These are phyloP conservation scores for Zarea fungicola DNA, from an alignment of 2,329 filamentous ascomycete genomes.

Conservation along the genomic window DNA sequence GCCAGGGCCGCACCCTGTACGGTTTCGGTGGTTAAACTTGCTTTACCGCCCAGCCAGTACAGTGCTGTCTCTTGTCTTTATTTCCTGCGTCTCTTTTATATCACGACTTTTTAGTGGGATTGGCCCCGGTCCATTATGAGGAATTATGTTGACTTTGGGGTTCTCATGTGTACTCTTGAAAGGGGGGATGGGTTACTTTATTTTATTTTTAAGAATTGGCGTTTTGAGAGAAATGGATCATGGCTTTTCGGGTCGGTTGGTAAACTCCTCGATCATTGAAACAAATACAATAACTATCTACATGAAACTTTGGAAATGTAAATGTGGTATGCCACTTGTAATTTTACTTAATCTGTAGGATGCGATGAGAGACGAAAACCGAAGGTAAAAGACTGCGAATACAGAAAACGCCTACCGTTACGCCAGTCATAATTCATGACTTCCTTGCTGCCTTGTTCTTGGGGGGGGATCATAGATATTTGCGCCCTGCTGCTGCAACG, in stretches of 20 bases:
- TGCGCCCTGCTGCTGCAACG: conserved; percentile 83
- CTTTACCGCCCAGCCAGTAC: too few species aligned
- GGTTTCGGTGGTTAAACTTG: conserved; percentile 75
- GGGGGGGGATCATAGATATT: conserved; percentile 71
- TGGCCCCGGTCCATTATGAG: conserved; percentile 3
- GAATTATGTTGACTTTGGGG: not conserved
- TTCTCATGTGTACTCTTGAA: conserved; percentile 9
- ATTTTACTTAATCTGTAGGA: too few species aligned
- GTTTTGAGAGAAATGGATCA: conserved; percentile 10
- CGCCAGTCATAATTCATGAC: not conserved
- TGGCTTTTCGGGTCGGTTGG: too few species aligned
- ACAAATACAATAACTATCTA: too few species aligned
- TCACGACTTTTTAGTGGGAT: conserved; percentile 14
- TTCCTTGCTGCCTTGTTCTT: not conserved
- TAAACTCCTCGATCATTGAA: too few species aligned
- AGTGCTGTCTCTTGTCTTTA: not conserved
- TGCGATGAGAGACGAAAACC: too few species aligned
- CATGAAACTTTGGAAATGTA: too few species aligned
- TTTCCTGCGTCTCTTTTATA: conserved; percentile 17
- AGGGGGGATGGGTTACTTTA: too few species aligned
- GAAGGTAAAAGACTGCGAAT: too few species aligned
- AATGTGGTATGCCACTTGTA: too few species aligned
- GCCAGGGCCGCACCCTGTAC: conserved; percentile 73
- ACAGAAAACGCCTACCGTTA: not conserved
- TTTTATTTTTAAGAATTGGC: not conserved